Evolutionary conservation across 768 basidiomycete species (phyloP), one percentile per base, ranked within the genome.

Genomic region (Mrakia blollopis): DNA sequence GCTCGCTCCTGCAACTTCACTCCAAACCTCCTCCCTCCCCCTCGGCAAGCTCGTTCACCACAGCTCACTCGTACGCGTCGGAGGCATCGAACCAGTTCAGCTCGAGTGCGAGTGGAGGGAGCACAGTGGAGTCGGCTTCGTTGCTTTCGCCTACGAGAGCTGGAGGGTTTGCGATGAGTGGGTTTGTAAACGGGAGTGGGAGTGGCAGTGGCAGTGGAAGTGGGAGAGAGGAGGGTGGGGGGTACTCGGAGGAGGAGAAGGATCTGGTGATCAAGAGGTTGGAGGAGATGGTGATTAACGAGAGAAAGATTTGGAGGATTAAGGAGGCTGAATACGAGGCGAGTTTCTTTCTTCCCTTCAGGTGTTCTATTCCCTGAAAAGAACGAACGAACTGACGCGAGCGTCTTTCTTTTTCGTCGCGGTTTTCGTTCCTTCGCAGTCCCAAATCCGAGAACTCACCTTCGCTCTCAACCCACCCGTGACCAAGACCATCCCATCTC

Each of bases 221-320:
- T 52, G 23, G 4, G 54, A 7, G 21, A 3, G 54, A 23, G 1
- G 23, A 23, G n/a, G 11, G 39, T 7, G 44, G 44, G 5, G 25
- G 57, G 57, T 57, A 57, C n/a, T 25, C 30, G n/a, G 62, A 35
- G 62, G 28, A 32, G 62, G 62, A 63, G 62, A 63, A 63, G 62
- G 62, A 63, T 63, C 16, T 63, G 30, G 30, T 63, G 30, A 63
- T 63, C 62, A 63, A 37, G 62, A 63, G 30, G 35, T 30, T 63
- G 30, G n/a, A 63, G 35, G 62, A 63, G 30, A 63, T 37, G 62
- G 3, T 63, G n/a, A 37, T 63, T 25, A 37, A 63, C 32, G 62
- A 63, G 62, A 32, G 62, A 21, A 63, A 63, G 62, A 37, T 63
- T 18, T 32, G 28, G 62, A 63, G 62, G 30, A 63, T 63, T 23